Percentiles rank a stretch among this genome's conserved stretches.
Evolutionary conservation across 495 filamentous ascomycete species (phyloP).

Genomic region (Daldinia grandis): DNA sequence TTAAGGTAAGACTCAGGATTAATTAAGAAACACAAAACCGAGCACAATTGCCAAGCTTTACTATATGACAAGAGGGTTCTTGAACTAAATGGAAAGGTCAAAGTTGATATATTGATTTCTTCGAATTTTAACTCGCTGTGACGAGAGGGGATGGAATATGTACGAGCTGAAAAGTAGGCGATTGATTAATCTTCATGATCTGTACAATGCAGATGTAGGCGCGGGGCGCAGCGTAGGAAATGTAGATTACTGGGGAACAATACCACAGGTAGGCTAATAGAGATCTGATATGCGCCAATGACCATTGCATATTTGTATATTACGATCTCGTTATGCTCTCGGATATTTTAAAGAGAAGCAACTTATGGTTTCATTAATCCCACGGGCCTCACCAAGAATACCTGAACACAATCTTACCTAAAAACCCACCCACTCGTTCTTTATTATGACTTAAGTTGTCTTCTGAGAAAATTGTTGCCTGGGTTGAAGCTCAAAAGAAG

Average conservation of each 20-base stretch:
- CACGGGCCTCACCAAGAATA: too few species aligned
- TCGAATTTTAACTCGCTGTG: not conserved
- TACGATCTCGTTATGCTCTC: too few species aligned
- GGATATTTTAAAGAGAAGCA: too few species aligned
- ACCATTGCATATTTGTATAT: too few species aligned
- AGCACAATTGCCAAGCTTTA: not conserved
- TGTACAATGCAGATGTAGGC: not conserved
- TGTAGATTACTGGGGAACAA: not conserved
- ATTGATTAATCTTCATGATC: not conserved
- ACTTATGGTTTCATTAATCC: too few species aligned
- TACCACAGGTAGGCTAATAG: not conserved
- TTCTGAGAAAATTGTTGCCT: too few species aligned
- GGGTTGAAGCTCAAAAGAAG: too few species aligned
- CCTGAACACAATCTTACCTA: too few species aligned
- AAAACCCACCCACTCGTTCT: too few species aligned
- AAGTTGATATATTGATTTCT: not conserved
- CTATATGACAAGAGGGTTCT: too few species aligned
- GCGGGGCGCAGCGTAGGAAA: not conserved
- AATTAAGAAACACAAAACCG: not conserved
- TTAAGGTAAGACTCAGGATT: not conserved
- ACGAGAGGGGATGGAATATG: not conserved
- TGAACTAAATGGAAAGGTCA: not conserved
- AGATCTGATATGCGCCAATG: too few species aligned
- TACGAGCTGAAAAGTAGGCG: conserved; percentile 1
- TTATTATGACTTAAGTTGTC: too few species aligned